phyloP scores from a whole-genome alignment of 192 early-diverging fungal genomes.

The Umbelopsis isabellina region DNA sequence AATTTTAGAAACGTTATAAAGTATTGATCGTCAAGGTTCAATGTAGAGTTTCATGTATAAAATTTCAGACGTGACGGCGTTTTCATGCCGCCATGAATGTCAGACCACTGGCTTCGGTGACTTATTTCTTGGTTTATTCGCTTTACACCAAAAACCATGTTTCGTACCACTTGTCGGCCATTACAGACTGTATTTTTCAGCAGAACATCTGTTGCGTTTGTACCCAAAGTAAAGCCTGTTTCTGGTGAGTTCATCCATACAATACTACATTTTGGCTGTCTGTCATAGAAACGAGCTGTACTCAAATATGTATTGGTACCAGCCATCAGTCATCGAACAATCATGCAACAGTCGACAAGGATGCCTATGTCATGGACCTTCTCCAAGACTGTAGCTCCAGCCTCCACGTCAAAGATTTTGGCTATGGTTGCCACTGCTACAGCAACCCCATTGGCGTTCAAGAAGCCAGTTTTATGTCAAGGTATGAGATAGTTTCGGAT shows the following conservation, averaged over 20 bases:
- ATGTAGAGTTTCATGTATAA: too few relatives aligned
- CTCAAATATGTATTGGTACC: neutral
- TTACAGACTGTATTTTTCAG: neutral
- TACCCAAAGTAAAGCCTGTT: neutral
- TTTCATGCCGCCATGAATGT: neutral
- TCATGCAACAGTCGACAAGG: neutral
- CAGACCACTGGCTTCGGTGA: neutral
- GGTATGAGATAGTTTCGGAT: neutral
- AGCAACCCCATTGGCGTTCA: neutral
- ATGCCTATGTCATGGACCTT: neutral
- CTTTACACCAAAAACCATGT: neutral
- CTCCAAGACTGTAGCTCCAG: neutral
- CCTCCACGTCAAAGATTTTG: neutral
- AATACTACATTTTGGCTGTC: neutral
- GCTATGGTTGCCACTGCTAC: neutral
- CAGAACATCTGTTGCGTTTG: neutral
- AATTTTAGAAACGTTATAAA: too few relatives aligned
- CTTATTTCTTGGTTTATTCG: neutral
- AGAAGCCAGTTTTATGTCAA: conserved; percentile 25
- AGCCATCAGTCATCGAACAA: neutral
- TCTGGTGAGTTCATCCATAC: neutral
- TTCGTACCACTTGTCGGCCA: conserved; percentile 4
- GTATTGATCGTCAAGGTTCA: too few relatives aligned
- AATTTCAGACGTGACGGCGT: neutral
- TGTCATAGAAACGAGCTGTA: neutral